Conservation (phyloP, 257 asterid genomes). For the Lantana camara region DNA sequence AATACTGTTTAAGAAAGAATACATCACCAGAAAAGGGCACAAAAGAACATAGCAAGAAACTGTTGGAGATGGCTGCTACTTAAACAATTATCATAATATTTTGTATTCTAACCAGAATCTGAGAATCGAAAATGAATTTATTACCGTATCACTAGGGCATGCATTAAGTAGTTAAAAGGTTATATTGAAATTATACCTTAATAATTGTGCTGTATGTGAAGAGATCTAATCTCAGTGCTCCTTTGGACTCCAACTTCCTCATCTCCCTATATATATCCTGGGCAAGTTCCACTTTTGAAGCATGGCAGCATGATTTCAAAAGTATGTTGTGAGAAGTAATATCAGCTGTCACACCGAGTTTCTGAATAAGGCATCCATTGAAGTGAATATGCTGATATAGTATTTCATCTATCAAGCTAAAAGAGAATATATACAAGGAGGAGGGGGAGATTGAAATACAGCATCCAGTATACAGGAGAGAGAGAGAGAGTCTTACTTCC, state of each 20-base stretch:
- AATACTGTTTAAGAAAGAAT: constrained; percentile 13
- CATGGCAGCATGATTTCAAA: constrained; percentile 82
- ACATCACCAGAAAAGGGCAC: constrained; percentile 12
- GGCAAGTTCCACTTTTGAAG: constrained; percentile 84
- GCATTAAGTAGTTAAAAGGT: constrained; percentile 13
- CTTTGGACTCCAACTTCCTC: constrained; percentile 57
- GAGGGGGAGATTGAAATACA: constrained; percentile 15
- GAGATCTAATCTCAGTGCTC: constrained; percentile 75
- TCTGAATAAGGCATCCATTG: constrained; percentile 44
- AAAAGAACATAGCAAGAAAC: constrained; percentile 16
- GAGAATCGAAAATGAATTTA: constrained; percentile 18
- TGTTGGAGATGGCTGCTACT: constrained; percentile 6
- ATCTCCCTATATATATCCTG: constrained; percentile 67
- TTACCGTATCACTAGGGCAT: background rate
- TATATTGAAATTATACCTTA: constrained; percentile 51
- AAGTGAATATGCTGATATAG: constrained; percentile 30
- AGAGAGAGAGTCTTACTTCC: constrained; percentile 58
- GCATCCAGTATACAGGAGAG: constrained; percentile 24
- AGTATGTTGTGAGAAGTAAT: constrained; percentile 81
- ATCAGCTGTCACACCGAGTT: constrained; percentile 70
- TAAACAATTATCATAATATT: constrained; percentile 5
- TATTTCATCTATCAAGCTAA: constrained; percentile 21
- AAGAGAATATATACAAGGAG: constrained; percentile 24
- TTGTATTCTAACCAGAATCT: background rate
- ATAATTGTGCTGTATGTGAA: constrained; percentile 95